Conservation (phyloP, 345 rosid species). For the Rhodomyrtus tomentosa region DNA sequence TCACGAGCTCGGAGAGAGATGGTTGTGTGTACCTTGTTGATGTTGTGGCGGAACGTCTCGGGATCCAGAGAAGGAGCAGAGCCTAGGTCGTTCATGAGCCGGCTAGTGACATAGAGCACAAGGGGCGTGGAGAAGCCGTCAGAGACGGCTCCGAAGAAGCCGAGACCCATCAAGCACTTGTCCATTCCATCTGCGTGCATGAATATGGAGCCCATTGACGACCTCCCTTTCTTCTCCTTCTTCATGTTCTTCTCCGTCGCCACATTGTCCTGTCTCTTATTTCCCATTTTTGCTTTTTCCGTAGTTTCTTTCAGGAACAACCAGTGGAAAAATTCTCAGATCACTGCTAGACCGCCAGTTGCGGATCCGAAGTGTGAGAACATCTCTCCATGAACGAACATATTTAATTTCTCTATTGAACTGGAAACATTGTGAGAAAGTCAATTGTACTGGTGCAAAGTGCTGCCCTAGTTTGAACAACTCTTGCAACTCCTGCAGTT, state of each 20-base stretch:
- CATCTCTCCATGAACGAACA: background rate
- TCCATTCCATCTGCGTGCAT: conserved; percentile 65
- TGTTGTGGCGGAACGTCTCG: conserved; percentile 23
- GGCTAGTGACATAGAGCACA: conserved; percentile 45
- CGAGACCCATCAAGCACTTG: conserved; percentile 50
- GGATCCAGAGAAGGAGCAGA: conserved; percentile 10
- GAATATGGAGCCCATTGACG: conserved; percentile 48
- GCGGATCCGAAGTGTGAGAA: background rate
- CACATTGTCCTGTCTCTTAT: background rate
- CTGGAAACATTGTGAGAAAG: background rate
- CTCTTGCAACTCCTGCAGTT: background rate
- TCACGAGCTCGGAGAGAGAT: background rate
- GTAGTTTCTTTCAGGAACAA: background rate
- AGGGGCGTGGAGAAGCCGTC: conserved; percentile 67
- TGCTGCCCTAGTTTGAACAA: background rate
- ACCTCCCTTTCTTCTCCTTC: background rate
- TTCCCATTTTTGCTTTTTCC: background rate
- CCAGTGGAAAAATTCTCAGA: background rate
- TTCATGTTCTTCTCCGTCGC: background rate
- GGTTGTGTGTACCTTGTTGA: conserved; percentile 30
- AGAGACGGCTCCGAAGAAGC: conserved; percentile 59
- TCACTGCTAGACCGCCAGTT: background rate
- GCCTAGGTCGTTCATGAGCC: conserved; percentile 65
- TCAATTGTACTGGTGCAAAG: background rate
- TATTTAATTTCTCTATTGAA: background rate